Evolutionary conservation across 148 eudicot genomes (phyloP), one percentile per base, ranked within the genome.

Genomic region (Vaccinium corymbosum): DNA sequence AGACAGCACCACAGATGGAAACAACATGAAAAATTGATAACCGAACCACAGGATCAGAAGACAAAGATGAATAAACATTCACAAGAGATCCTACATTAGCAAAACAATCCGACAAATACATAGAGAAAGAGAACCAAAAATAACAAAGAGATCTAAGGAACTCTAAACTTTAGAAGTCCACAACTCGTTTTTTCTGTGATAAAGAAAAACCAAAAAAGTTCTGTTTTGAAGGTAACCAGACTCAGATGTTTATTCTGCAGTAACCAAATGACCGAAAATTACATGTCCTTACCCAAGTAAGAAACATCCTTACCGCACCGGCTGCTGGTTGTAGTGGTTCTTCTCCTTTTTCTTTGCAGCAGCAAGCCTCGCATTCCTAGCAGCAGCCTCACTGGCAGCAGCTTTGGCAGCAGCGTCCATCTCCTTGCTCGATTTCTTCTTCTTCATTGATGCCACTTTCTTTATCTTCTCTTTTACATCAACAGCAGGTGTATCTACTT

Each of bases 261-360:
- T 80, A 52, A 38, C 84, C 74, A 83, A 83, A 80, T 84, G 84
- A 83, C 74, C 86, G 77, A 53, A 50, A 55, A 27, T 29, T 50
- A 64, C 80, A 80, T 42, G 25, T 76, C 62, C 75, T 77, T 48
- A 38, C 50, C 81, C 72, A 73, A 83, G 52, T 27, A 53, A 74
- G 53, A 56, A 15, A 11, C n/a, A 14, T 71, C 74, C 87, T 87
- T 93, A 97, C 87, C 98, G 87, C 51, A 89, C 92, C 3, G 99
- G 99, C 82, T 94, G 98, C 91, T 97, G 99, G 90, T 97, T 97
- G 93, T 97, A 97, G 89, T 94, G 98, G 83, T 87, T 97, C 92
- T 94, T 97, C 92, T 97, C 99, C 85, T 94, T 97, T 90, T 94
- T 97, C 95, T 94, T 97, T 20, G 99, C 93, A 22, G 99, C 95